Evolutionary conservation across 208 protist species (phyloP).

Genomic region (Porcisia hertigi): DNA sequence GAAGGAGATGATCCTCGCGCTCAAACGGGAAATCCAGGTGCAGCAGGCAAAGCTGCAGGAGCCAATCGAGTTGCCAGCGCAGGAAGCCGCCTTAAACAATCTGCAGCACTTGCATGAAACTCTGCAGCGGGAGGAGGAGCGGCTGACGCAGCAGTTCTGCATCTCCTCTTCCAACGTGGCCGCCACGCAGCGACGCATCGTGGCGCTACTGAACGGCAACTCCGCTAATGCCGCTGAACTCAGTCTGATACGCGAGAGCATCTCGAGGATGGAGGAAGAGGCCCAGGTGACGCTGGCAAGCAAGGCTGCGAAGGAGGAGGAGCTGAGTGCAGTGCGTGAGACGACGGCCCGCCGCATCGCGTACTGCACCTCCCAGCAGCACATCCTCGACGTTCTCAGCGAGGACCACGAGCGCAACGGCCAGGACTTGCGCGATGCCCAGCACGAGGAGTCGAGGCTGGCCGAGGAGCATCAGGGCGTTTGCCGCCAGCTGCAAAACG

Average conservation of each 20-base stretch:
- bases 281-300: constrained; percentile 50
- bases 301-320: constrained; percentile 82
- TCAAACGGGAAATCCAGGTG: constrained; percentile 94
- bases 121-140: constrained; percentile 92
- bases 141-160: constrained; percentile 54
- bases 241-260: constrained; percentile 35
- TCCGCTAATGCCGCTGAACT: constrained; percentile 57
- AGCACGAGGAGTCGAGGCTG: constrained; percentile 51
- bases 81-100: constrained; percentile 95
- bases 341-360: constrained; percentile 48
- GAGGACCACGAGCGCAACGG: constrained; percentile 56
- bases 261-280: constrained; percentile 62
- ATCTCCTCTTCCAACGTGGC: constrained; percentile 56
- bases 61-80: constrained; percentile 85
- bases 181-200: constrained; percentile 48
- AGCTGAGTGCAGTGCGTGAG: constrained; percentile 68
- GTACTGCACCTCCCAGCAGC: constrained; percentile 39
- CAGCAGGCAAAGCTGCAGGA: constrained; percentile 90
- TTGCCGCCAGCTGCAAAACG: constrained; percentile 73
- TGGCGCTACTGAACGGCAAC: constrained; percentile 50
- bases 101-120: constrained; percentile 90
- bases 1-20: constrained; percentile 92
- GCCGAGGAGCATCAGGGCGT: constrained; percentile 86
- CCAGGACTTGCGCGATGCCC: constrained; percentile 40
- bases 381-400: constrained; percentile 57